Conservation (phyloP, 768 basidiomycete species). For the Phylloporus sp. region DNA sequence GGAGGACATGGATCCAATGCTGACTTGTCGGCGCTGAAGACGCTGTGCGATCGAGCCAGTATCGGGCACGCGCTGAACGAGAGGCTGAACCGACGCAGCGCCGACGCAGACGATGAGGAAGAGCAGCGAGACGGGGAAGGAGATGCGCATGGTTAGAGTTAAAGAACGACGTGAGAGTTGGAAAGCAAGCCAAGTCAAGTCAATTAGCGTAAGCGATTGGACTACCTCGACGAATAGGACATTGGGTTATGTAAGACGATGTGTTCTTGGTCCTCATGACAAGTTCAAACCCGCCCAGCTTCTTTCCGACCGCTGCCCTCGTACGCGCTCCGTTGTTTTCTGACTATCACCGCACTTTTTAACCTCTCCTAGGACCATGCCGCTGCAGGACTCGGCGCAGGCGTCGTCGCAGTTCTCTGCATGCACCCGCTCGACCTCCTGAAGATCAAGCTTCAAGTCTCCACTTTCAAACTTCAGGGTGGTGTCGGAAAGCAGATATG, state of each 20-base stretch:
- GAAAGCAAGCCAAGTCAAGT: not conserved
- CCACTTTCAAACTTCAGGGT: constrained; percentile 58
- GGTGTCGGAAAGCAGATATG: constrained; percentile 75
- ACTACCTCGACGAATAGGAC: no score
- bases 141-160: constrained; percentile 15
- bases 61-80: not conserved
- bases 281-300: constrained; percentile 33
- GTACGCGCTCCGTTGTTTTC: constrained; percentile 9
- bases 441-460: constrained; percentile 91
- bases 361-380: constrained; percentile 80
- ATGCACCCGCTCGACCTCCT: constrained; percentile 98
- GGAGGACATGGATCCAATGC: constrained; percentile 3
- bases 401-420: constrained; percentile 85
- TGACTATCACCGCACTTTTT: not conserved
- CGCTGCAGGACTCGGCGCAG: constrained; percentile 88
- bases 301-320: constrained; percentile 39
- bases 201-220: not conserved
- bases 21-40: constrained; percentile 15
- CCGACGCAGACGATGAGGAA: not conserved
- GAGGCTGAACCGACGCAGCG: constrained; percentile 2
- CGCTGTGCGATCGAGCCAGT: not conserved
- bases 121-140: not conserved
- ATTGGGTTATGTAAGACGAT: constrained; percentile 17
- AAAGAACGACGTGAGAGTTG: constrained; percentile 3
- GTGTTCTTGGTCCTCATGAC: constrained; percentile 21